Conservation (phyloP, 306 rosid genomes). For the Oemleria cerasiformis region DNA sequence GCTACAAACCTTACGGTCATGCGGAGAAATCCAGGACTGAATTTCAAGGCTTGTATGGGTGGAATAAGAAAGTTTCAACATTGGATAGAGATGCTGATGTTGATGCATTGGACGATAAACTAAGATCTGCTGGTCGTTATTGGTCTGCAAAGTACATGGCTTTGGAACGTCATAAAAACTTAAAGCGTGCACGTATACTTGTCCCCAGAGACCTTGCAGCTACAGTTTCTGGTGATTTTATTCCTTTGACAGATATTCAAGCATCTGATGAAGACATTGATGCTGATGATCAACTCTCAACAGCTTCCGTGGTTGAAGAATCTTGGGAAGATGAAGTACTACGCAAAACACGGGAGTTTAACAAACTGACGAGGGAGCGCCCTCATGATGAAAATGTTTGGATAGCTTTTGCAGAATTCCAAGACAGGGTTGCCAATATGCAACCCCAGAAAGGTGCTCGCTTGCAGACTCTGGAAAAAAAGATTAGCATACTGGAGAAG, state of each 20-base stretch:
- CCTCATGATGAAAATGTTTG: slow-evolving; percentile 82
- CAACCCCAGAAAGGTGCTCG: slow-evolving; percentile 97
- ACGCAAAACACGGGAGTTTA: slow-evolving; percentile 76
- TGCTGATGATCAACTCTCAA: neutral
- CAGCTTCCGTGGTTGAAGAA: slow-evolving; percentile 47
- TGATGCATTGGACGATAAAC: slow-evolving; percentile 64
- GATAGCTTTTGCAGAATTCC: slow-evolving; percentile 85
- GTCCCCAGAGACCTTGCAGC: slow-evolving; percentile 40
- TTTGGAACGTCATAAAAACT: slow-evolving; percentile 73
- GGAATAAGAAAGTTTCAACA: slow-evolving; percentile 42
- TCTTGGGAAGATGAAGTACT: slow-evolving; percentile 95
- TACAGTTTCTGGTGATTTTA: slow-evolving; percentile 49
- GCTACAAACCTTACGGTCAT: slow-evolving; percentile 54
- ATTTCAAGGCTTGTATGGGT: slow-evolving; percentile 40
- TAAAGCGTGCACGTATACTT: slow-evolving; percentile 63
- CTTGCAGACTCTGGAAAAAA: slow-evolving; percentile 86
- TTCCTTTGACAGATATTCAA: slow-evolving; percentile 56
- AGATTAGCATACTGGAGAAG: slow-evolving; percentile 94
- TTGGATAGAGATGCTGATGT: slow-evolving; percentile 71
- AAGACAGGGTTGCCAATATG: slow-evolving; percentile 75
- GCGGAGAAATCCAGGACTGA: slow-evolving; percentile 35
- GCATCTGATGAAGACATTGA: slow-evolving; percentile 33
- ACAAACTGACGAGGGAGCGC: slow-evolving; percentile 74
- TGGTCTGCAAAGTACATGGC: slow-evolving; percentile 90
- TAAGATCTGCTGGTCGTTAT: slow-evolving; percentile 77